Conservation (phyloP, 225 moss, liverwort and hornwort species). For the Thuidium tamariscinum region DNA sequence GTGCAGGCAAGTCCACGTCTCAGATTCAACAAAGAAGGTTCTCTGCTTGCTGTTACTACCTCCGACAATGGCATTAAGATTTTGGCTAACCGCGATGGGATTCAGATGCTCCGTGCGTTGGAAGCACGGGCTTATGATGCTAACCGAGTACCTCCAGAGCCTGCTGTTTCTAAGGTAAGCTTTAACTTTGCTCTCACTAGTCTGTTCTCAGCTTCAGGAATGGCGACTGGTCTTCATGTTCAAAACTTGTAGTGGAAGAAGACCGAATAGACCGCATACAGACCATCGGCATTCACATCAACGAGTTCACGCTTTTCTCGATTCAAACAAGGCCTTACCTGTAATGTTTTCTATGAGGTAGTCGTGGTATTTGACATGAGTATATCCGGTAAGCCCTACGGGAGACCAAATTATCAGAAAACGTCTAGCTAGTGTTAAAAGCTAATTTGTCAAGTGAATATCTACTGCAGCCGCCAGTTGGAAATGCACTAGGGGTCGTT, state of each 20-base stretch:
- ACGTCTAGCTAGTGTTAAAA: background rate
- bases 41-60: constrained; percentile 89
- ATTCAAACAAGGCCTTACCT: background rate
- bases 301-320: background rate
- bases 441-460: constrained; percentile 14
- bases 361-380: background rate
- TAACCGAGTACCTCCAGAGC: constrained; percentile 68
- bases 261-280: background rate
- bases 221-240: background rate
- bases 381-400: background rate
- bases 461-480: constrained; percentile 74
- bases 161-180: constrained; percentile 75
- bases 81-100: constrained; percentile 82
- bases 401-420: background rate
- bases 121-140: constrained; percentile 79
- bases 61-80: constrained; percentile 96
- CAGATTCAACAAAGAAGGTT: constrained; percentile 93
- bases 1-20: constrained; percentile 88
- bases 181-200: background rate
- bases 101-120: constrained; percentile 61
- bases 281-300: background rate
- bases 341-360: background rate
- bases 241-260: background rate
- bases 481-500: constrained; percentile 69
- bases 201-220: background rate